Percentiles rank a stretch among this genome's conserved stretches.
Conservation (phyloP, 1,284 basidiomycete genomes). For the Pseudozyma thailandica region DNA sequence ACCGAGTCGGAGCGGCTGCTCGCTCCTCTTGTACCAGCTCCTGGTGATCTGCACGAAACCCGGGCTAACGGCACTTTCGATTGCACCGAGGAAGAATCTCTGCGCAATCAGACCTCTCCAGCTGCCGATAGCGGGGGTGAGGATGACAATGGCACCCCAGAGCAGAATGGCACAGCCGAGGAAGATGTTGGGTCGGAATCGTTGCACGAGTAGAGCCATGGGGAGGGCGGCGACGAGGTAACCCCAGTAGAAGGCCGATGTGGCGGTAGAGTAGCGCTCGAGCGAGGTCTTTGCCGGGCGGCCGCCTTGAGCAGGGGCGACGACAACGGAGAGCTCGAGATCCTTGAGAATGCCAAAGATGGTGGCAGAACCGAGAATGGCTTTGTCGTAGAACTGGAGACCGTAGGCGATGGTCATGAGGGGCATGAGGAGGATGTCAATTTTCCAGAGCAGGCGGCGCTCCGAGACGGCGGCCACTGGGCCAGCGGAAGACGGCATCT, state of each 20-base stretch:
- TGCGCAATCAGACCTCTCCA: slow-evolving; percentile 71
- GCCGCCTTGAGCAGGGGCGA: too few species aligned
- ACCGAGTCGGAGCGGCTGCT: slow-evolving; percentile 60
- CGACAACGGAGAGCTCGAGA: slow-evolving; percentile 59
- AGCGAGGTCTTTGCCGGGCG: slow-evolving; percentile 54
- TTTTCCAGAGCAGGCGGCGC: slow-evolving; percentile 45
- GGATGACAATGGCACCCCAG: slow-evolving; percentile 71
- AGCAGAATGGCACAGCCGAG: slow-evolving; percentile 61
- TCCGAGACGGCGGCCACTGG: slow-evolving; percentile 21
- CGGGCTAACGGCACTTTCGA: slow-evolving; percentile 70
- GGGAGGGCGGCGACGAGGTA: slow-evolving; percentile 70
- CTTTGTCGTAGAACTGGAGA: slow-evolving; percentile 71
- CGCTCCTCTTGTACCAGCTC: slow-evolving; percentile 70
- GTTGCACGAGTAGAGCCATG: slow-evolving; percentile 70
- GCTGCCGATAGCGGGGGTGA: slow-evolving; percentile 69
- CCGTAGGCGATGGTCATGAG: slow-evolving; percentile 70
- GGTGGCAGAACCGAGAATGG: slow-evolving; percentile 71
- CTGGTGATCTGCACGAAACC: slow-evolving; percentile 71
- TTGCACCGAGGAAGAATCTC: slow-evolving; percentile 64
- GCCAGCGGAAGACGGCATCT: slow-evolving; percentile 4
- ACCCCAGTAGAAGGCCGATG: slow-evolving; percentile 71
- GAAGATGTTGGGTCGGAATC: slow-evolving; percentile 69
- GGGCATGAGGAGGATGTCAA: slow-evolving; percentile 67
- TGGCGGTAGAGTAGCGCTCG: slow-evolving; percentile 52
- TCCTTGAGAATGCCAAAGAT: slow-evolving; percentile 72